Evolutionary conservation across 2,329 filamentous ascomycete species (phyloP).

Genomic region (Pseudogymnoascus verrucosus): DNA sequence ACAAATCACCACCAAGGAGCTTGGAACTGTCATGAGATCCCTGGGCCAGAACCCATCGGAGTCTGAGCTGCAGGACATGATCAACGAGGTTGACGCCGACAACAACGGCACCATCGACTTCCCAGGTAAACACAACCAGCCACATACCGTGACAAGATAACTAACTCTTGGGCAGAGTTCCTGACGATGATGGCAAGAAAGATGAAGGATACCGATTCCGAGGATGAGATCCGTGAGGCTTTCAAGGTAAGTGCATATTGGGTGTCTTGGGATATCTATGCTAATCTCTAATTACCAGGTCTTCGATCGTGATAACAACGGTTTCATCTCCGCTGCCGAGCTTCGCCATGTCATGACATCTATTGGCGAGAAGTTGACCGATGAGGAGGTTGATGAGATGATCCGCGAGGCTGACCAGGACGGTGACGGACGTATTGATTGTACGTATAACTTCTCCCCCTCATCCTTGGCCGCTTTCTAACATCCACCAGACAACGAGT

Average conservation of each 20-base stretch:
- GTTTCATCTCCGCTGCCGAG: conserved; percentile 83
- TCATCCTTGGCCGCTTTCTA: neutral
- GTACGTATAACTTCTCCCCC: conserved; percentile 41
- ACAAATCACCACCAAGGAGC: conserved; percentile 86
- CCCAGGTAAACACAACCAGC: conserved; percentile 54
- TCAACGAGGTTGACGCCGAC: conserved; percentile 87
- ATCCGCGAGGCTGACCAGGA: conserved; percentile 87
- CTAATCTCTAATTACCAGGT: conserved; percentile 38
- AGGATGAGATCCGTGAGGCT: conserved; percentile 83
- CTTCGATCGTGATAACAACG: conserved; percentile 86
- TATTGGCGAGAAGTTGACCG: conserved; percentile 83
- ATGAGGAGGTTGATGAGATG: conserved; percentile 90
- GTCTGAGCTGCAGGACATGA: conserved; percentile 88
- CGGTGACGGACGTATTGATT: conserved; percentile 81
- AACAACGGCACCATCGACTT: conserved; percentile 92
- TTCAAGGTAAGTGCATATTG: conserved; percentile 49
- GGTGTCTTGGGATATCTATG: neutral
- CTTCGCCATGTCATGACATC: conserved; percentile 88
- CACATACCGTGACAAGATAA: conserved; percentile 12
- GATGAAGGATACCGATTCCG: conserved; percentile 89
- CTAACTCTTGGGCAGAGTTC: conserved; percentile 54
- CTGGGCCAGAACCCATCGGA: conserved; percentile 85
- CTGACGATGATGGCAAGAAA: conserved; percentile 91
- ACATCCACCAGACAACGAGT: conserved; percentile 66
- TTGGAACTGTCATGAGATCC: conserved; percentile 85